Conservation (phyloP, 2,329 filamentous ascomycete genomes). For the Verruconis gallopava region DNA sequence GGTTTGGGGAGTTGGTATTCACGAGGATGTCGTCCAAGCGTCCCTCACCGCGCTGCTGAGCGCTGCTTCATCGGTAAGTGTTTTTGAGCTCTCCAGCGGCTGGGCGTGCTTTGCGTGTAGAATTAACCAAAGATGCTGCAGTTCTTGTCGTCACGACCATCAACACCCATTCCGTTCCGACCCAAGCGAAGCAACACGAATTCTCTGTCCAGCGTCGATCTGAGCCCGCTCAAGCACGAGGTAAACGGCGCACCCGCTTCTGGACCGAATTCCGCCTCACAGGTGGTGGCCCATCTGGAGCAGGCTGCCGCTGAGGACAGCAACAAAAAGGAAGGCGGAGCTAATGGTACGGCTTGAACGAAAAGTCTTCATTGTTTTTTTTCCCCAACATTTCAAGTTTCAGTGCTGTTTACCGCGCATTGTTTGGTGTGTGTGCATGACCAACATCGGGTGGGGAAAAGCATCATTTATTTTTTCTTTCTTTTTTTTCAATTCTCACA, state of each 20-base stretch:
- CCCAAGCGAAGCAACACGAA: conserved; percentile 41
- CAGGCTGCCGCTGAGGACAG: not conserved
- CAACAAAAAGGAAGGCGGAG: not conserved
- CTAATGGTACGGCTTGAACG: too few relatives aligned
- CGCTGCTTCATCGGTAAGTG: conserved; percentile 71
- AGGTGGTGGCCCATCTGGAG: conserved; percentile 20
- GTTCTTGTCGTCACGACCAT: conserved; percentile 60
- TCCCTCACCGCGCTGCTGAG: conserved; percentile 75
- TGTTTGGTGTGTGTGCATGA: too few relatives aligned
- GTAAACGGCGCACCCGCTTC: conserved; percentile 19
- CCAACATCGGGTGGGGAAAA: too few relatives aligned
- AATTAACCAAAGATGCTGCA: conserved; percentile 24
- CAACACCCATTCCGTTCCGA: conserved; percentile 53
- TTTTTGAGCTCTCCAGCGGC: too few relatives aligned
- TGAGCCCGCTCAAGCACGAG: conserved; percentile 16
- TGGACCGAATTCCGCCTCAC: conserved; percentile 18
- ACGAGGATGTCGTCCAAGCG: conserved; percentile 84
- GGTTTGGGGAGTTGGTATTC: conserved; percentile 84
- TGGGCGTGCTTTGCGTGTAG: not conserved
- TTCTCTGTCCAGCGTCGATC: conserved; percentile 17
- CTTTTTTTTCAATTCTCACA: too few relatives aligned
- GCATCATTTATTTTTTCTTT: too few relatives aligned
- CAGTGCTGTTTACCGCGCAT: too few relatives aligned
- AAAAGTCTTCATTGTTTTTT: too few relatives aligned
- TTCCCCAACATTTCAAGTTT: too few relatives aligned